Evolutionary conservation across 768 basidiomycete genomes (phyloP), one percentile per base, ranked within the genome.

Genomic region (Tricholoma saponaceum): DNA sequence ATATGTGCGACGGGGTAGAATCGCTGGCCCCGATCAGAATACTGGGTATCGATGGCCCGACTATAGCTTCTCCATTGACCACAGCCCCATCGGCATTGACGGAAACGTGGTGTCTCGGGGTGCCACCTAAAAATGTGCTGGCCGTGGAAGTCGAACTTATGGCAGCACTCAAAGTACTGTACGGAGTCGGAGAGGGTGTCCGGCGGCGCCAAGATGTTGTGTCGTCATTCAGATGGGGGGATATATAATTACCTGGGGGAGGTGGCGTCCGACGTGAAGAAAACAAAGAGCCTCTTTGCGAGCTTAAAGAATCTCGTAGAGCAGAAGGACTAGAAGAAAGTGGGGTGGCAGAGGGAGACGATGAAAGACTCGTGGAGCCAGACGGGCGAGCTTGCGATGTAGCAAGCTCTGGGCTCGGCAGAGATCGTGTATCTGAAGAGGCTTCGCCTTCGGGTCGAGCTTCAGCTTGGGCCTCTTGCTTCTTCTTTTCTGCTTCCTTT

Each of bases 401-500:
- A 46, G 76, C 74, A 57, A 74, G 67, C 2, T 71, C 74, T 43
- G 71, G 65, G 51, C 64, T 67, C 55, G 72, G 58, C 51, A 58
- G 57, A 9, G 63, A 57, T 44, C 67, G 66, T 28, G 63, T 55
- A 32, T 62, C 54, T 52, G 70, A 58, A 35, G 66, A 66, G 39
- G 63, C 25, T 35, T 56, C 58, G 20, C 55, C 41, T 16, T 46
- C 57, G 9, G 56, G 43, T 41, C 57, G 69, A 55, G 70, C 76
- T 58, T 73, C 72, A 4, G 72, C 72, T 32, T 68, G 70, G 43
- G 69, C 71, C 28, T 70, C 74, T 72, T 83, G 84, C 66, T 74
- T 81, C 71, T 82, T 85, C 70, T 89, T 84, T 65, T 85, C 87
- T 56, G 80, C 81, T 66, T 90, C 84, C 66, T 83, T 86, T 65